Evolutionary conservation across 345 rosid genomes (phyloP).

Genomic region (Citrus medica): DNA sequence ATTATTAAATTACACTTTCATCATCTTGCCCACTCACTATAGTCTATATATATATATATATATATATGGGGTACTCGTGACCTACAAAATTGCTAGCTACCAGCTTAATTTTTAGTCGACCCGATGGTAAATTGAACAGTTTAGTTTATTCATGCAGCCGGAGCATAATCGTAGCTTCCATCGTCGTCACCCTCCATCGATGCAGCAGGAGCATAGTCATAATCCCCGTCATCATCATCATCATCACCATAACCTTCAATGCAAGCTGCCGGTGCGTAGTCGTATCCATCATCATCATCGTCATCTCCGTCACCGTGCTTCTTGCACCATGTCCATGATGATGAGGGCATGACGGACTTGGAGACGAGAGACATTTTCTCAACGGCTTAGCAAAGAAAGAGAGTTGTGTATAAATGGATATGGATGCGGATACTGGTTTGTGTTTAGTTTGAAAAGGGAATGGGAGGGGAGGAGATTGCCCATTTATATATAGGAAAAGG

Average conservation of each 20-base stretch:
- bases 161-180: slow-evolving; percentile 16
- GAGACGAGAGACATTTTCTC: slow-evolving; percentile 12
- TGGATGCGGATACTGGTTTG: background rate
- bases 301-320: slow-evolving; percentile 5
- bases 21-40: background rate
- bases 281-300: background rate
- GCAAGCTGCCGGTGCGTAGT: slow-evolving; percentile 2
- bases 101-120: background rate
- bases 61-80: background rate
- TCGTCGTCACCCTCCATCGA: slow-evolving; percentile 12
- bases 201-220: slow-evolving; percentile 26
- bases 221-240: background rate
- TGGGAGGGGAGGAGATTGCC: background rate
- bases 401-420: background rate
- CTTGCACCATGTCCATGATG: background rate
- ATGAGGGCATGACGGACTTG: background rate
- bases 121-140: background rate
- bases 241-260: slow-evolving; percentile 16
- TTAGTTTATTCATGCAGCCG: slow-evolving; percentile 21
- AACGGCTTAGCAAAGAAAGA: background rate
- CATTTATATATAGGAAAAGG: background rate
- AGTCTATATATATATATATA: no score
- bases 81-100: background rate
- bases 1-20: background rate
- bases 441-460: background rate